Base-by-base conservation (phyloP, 73 alveolate genomes). In the Paraurostyla sp. region DNA sequence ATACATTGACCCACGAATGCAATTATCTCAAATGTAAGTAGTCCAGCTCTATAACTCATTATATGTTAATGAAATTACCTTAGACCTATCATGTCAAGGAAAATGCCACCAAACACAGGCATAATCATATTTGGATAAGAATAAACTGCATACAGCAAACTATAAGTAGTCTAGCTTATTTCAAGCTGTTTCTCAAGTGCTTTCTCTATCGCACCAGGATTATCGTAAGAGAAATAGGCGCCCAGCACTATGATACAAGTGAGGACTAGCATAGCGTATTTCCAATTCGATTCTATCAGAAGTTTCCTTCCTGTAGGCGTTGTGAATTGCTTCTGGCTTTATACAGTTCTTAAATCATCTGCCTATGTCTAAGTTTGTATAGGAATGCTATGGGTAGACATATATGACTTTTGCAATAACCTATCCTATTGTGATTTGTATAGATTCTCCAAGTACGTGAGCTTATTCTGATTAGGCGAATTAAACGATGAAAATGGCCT, bases 41-140 rank as follows among this genome's bases (percentile, higher is more conserved):
- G 63, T 73, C 87, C 93, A 57, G 25, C 6, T 22, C 82, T 65
- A 38, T 36, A 22, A 22, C 35, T 35, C 45, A 6, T 25, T 27
- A 60, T 6, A 18, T 65, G 7, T 38, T 4, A 38, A 32, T 22
- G 35, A 15, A 38, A 6, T 60, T 48, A 76, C 87, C 95, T 65
- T 58, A 89, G 56, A 18, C 98, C 98, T 52, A 52, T 45, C 32
- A 52, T 56, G 68, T 93, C 94, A 4, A 95, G 32, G 36, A 73
- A 76, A 18, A 91, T 71, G 9, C 99, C 99, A n/a, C 99, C 99
- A 75, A 94, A 80, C 35, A 96, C 59, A 13, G 99, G 99, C 2
- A 96, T 84, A 36, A 94, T 78, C 57, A 96, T 91, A 68, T 96
- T 96, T 0, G 99, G 99, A 59, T 89, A 81, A 15, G 97, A 92